A percentile compares a stretch with the other conserved stretches of the same genome.
Conservation (phyloP, 257 asterid genomes). For the Leptodermis oblonga region DNA sequence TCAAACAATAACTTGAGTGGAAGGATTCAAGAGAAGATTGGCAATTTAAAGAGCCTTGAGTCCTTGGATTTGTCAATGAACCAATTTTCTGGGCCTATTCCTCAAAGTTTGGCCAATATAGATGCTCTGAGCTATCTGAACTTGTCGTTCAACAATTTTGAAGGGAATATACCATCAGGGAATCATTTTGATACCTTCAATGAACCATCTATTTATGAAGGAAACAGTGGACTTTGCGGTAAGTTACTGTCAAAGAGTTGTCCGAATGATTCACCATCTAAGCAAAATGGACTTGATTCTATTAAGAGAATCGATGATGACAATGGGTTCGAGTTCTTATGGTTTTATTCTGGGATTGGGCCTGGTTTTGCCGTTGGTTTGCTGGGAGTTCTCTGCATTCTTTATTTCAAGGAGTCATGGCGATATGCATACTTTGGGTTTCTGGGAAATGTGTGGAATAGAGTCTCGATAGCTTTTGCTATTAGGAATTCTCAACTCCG, state of each 20-base stretch:
- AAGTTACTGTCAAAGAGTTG: neutral
- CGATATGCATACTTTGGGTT: neutral
- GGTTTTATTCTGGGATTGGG: conserved; percentile 4
- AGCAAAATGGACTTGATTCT: neutral
- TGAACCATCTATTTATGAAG: conserved; percentile 9
- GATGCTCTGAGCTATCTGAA: conserved; percentile 28
- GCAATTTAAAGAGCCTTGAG: conserved; percentile 22
- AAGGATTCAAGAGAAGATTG: conserved; percentile 24
- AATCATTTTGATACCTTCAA: conserved; percentile 25
- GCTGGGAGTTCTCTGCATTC: conserved; percentile 15
- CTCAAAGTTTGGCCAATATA: conserved; percentile 22
- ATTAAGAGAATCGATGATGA: no score
- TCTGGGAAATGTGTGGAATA: neutral
- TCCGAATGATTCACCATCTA: neutral
- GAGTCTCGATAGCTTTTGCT: neutral
- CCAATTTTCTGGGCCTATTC: conserved; percentile 23
- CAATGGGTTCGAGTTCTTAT: neutral
- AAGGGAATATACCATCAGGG: conserved; percentile 27
- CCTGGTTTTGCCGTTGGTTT: conserved; percentile 28
- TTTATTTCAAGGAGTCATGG: conserved; percentile 2
- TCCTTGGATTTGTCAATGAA: conserved; percentile 31
- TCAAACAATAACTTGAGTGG: conserved; percentile 21
- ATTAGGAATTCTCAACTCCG: neutral
- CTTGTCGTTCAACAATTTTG: conserved; percentile 28
- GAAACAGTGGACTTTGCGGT: conserved; percentile 7